Conservation (phyloP, 2,329 filamentous ascomycete genomes). For the Ascochyta lentis region DNA sequence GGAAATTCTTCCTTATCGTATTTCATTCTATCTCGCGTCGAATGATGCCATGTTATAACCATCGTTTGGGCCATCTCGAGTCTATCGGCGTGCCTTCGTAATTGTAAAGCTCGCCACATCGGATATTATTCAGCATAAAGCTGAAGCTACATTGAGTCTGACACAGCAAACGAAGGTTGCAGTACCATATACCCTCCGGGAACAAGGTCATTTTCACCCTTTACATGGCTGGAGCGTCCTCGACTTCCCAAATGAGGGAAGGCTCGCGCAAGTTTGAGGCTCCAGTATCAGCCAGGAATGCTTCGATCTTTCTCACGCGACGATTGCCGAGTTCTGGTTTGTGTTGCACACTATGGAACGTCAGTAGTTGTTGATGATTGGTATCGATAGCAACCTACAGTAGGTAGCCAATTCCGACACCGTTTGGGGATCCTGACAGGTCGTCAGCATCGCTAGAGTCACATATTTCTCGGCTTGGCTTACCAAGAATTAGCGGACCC, state of each 20-base stretch:
- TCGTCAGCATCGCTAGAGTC: background rate
- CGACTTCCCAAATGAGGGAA: slow-evolving; percentile 5
- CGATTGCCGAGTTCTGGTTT: slow-evolving; percentile 10
- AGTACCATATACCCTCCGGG: too few relatives aligned
- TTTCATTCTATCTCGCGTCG: too few relatives aligned
- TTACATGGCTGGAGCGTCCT: background rate
- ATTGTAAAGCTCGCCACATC: too few relatives aligned
- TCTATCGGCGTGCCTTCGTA: too few relatives aligned
- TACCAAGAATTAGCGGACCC: slow-evolving; percentile 4
- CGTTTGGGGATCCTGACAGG: slow-evolving; percentile 7
- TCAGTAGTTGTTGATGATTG: too few relatives aligned
- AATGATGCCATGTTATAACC: too few relatives aligned
- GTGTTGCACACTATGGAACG: background rate
- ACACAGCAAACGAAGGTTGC: too few relatives aligned
- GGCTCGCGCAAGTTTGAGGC: slow-evolving; percentile 4
- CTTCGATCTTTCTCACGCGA: slow-evolving; percentile 4
- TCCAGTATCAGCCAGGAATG: slow-evolving; percentile 7
- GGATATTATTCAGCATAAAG: too few relatives aligned
- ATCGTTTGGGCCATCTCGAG: too few relatives aligned
- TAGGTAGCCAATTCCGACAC: slow-evolving; percentile 7
- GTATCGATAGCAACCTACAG: background rate
- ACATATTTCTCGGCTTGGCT: background rate
- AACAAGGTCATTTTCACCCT: background rate
- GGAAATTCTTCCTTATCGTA: too few relatives aligned
- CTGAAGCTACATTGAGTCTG: too few relatives aligned